Percentiles rank a stretch among this genome's conserved stretches.
These are phyloP conservation scores for Dendrothele bispora DNA, from an alignment of 768 basidiomycete species.

Conservation along the genomic window DNA sequence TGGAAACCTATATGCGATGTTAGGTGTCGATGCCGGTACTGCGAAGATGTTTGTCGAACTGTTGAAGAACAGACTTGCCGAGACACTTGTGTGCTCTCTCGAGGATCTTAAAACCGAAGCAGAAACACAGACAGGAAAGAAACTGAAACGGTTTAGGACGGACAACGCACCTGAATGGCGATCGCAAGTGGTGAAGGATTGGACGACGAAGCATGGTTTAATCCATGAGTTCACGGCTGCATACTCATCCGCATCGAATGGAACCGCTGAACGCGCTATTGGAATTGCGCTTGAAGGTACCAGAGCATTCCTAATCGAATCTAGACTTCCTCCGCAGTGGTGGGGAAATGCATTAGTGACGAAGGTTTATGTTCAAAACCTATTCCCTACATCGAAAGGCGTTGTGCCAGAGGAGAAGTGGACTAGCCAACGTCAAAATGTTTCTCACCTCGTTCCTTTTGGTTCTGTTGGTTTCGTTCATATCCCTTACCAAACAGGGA, in stretches of 20 bases:
- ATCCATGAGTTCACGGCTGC: background rate
- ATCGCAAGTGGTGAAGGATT: too few species aligned
- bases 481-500: constrained; percentile 14
- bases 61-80: too few species aligned
- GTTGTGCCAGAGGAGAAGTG: background rate
- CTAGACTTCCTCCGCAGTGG: constrained; percentile 7
- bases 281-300: background rate
- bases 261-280: constrained; percentile 10
- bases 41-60: too few species aligned
- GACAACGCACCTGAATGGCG: too few species aligned
- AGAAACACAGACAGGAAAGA: background rate
- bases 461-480: constrained; percentile 21
- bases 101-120: background rate
- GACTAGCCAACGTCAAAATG: constrained; percentile 1
- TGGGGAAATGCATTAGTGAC: constrained; percentile 5
- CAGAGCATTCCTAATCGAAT: constrained; percentile 6
- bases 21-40: too few species aligned
- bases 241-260: constrained; percentile 9
- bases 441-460: constrained; percentile 19
- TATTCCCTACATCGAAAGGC: background rate
- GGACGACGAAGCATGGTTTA: too few species aligned
- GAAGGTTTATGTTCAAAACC: background rate
- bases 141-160: constrained; percentile 5
- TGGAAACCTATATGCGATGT: too few species aligned
- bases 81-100: too few species aligned